Base-by-base conservation (phyloP, 2,329 filamentous ascomycete species). In the Talaromyces sp. region DNA sequence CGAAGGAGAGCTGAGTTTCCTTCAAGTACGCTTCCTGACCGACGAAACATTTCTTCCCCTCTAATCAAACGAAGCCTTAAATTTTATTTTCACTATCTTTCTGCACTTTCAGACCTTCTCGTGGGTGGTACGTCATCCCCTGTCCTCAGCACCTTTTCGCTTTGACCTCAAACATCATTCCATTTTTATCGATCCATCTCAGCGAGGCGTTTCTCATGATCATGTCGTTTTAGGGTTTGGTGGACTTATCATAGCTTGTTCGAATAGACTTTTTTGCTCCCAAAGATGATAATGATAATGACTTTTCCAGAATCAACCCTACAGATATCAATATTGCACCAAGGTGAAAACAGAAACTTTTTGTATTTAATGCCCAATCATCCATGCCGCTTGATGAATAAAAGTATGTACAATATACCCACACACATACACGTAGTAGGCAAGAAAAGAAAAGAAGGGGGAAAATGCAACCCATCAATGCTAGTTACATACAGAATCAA, bases 331-430 rank as follows among this genome's bases (percentile, higher is more conserved):
- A 31, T 31, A 31, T 6, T 31, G n/a, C 3, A 19, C 43, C 27
- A 31, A 31, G 19, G 33, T 41, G 35, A 43, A 57, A 63, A 37
- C 61, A 57, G 54, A 64, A 56, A 64, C 41, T 60, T 61, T 64
- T 64, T 63, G 37, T 45, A 63, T 63, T 63, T 63, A 41, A 58
- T 37, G 27, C 61, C 50, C 25, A 63, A 54, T 43, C 61, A 58
- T 57, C 39, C 17, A 63, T 27, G 50, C n/a, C 47, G 49, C 57
- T 49, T 22, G 33, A 49, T 37, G 43, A 56, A 56, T 25, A 49
- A 41, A 37, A 47, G 22, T n/a, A 64, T 64, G 19, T 59, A 58
- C 45, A 56, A 22, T 56, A 10, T n/a, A 52, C 49, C 49, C 10
- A 47, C 9, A 31, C 27, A 52, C 47, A 17, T 7, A 2, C 2